These are phyloP conservation scores for Ichthyophthirius multifiliis DNA, from an alignment of 169 alveolate genomes.

Conservation along the genomic window DNA sequence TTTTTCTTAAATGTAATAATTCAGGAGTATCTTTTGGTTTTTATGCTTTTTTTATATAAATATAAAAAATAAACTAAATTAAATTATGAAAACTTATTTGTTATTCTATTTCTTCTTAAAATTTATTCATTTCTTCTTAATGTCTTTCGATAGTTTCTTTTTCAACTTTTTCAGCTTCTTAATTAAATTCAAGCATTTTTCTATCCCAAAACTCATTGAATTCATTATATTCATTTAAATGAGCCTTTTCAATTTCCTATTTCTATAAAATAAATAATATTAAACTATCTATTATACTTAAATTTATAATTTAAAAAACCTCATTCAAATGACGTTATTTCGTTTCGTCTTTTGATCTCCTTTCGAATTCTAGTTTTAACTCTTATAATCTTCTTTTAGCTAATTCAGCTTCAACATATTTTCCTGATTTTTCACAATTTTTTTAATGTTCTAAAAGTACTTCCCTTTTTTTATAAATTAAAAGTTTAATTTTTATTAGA, in stretches of 20 bases:
- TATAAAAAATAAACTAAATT: neutral
- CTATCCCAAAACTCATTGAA: conserved; percentile 40
- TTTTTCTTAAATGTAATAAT: conserved; percentile 25
- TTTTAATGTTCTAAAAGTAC: conserved; percentile 30
- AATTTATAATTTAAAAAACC: neutral
- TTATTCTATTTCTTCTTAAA: conserved; percentile 33
- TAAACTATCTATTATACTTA: neutral
- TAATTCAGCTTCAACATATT: conserved; percentile 36
- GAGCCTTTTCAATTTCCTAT: conserved; percentile 38
- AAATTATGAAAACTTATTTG: neutral
- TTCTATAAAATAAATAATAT: neutral
- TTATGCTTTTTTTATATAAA: neutral
- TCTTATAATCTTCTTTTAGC: conserved; percentile 29
- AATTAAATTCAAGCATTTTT: conserved; percentile 31
- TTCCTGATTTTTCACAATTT: conserved; percentile 32
- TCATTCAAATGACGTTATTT: neutral
- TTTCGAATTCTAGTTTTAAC: conserved; percentile 21
- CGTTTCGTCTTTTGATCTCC: neutral
- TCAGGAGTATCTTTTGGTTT: conserved; percentile 39
- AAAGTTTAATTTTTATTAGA: neutral
- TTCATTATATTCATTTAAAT: conserved; percentile 35
- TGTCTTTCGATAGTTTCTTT: conserved; percentile 26
- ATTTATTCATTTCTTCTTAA: conserved; percentile 17
- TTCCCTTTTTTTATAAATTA: neutral
- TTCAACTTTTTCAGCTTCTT: conserved; percentile 26